Percentiles rank a stretch among this genome's conserved stretches.
Conservation (phyloP, 352 stramenopile species). For the Phytopythium montanum region DNA sequence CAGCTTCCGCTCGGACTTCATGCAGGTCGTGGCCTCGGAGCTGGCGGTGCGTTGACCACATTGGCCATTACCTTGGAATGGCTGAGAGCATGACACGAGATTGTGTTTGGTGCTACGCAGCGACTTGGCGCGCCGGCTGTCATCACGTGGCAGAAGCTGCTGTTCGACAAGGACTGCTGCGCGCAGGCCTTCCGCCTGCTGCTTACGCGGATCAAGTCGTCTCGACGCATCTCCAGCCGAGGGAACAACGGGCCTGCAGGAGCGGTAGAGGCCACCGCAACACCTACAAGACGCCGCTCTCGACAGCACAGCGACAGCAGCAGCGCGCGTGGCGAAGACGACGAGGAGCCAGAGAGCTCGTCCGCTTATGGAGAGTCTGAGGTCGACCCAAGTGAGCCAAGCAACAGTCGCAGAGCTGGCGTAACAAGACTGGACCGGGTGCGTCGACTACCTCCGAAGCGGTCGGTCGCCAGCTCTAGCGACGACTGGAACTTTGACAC, state of each 20-base stretch:
- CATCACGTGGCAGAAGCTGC: slow-evolving; percentile 60
- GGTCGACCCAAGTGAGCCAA: background rate
- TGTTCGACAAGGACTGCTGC: slow-evolving; percentile 69
- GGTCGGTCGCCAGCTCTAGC: background rate
- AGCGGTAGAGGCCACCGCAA: background rate
- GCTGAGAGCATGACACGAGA: background rate
- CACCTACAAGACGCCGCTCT: background rate
- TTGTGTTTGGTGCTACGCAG: slow-evolving; percentile 8
- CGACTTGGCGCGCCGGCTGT: slow-evolving; percentile 46
- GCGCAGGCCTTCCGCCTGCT: slow-evolving; percentile 50
- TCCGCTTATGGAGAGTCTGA: background rate
- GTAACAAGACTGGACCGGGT: background rate
- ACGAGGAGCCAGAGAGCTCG: slow-evolving; percentile 12
- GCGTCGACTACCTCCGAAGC: background rate
- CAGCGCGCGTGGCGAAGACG: slow-evolving; percentile 10
- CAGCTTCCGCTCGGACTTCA: slow-evolving; percentile 51
- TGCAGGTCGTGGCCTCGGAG: slow-evolving; percentile 43
- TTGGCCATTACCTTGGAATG: background rate
- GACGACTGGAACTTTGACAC: slow-evolving; percentile 36
- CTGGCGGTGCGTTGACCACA: slow-evolving; percentile 30
- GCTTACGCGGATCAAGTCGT: slow-evolving; percentile 61
- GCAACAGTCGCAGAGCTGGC: background rate
- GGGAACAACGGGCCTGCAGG: slow-evolving; percentile 3
- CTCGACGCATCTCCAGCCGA: slow-evolving; percentile 15
- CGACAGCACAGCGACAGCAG: slow-evolving; percentile 1